Evolutionary conservation across 805 yeast genomes (phyloP).

Genomic region (Alloascoidea africana): DNA sequence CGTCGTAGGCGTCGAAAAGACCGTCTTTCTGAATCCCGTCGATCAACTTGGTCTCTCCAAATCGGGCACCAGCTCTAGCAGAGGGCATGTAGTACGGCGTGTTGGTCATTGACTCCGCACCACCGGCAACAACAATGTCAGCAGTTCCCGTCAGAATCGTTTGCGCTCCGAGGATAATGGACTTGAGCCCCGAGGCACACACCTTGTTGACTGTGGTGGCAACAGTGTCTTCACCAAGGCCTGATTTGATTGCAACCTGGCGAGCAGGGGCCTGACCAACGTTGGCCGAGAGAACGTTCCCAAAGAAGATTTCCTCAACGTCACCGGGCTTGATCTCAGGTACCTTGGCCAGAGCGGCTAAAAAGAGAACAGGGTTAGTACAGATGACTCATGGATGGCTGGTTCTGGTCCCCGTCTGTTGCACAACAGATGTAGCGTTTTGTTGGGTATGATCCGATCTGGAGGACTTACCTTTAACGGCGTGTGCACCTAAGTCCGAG

Average conservation of each 20-base stretch:
- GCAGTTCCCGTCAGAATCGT: constrained; percentile 78
- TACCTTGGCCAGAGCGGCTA: constrained; percentile 65
- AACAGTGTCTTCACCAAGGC: constrained; percentile 63
- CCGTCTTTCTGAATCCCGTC: constrained; percentile 95
- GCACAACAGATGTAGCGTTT: too few relatives aligned
- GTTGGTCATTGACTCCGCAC: constrained; percentile 95
- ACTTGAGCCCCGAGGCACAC: constrained; percentile 92
- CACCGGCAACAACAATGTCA: constrained; percentile 91
- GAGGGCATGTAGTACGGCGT: constrained; percentile 83
- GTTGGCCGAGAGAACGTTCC: constrained; percentile 85
- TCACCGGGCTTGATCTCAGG: constrained; percentile 64
- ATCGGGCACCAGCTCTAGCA: constrained; percentile 81
- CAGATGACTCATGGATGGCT: too few relatives aligned
- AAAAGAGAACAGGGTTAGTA: neutral
- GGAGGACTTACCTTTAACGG: constrained; percentile 37
- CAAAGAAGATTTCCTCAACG: constrained; percentile 85
- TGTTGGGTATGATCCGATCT: constrained; percentile 1
- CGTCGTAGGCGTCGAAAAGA: constrained; percentile 79
- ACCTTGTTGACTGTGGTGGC: constrained; percentile 93
- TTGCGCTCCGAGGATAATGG: constrained; percentile 84
- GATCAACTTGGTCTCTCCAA: constrained; percentile 63
- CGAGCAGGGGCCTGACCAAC: constrained; percentile 97
- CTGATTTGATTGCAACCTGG: constrained; percentile 89
- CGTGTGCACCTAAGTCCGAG: constrained; percentile 83
- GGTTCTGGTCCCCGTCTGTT: too few relatives aligned